Conservation (phyloP, 768 basidiomycete species). For the Serendipita vermifera region DNA sequence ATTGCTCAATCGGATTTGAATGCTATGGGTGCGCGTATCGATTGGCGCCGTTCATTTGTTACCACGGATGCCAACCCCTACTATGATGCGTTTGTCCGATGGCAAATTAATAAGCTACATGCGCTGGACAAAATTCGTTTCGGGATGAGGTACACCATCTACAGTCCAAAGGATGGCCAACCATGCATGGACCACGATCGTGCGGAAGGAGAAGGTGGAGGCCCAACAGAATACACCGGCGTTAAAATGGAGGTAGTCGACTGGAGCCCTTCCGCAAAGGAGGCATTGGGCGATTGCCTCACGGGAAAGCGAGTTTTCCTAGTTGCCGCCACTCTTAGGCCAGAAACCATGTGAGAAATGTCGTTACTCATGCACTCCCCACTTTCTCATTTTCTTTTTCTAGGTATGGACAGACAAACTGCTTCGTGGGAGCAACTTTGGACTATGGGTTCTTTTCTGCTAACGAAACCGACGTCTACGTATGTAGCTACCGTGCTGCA, state of each 20-base stretch:
- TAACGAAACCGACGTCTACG: slow-evolving; percentile 74
- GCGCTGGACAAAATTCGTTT: slow-evolving; percentile 88
- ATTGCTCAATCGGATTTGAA: slow-evolving; percentile 67
- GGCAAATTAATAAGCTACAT: slow-evolving; percentile 93
- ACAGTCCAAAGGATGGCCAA: slow-evolving; percentile 96
- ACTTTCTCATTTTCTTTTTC: slow-evolving; percentile 2
- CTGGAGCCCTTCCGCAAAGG: slow-evolving; percentile 62
- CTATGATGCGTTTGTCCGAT: slow-evolving; percentile 92
- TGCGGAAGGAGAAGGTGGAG: slow-evolving; percentile 82
- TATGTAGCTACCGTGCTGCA: slow-evolving; percentile 79
- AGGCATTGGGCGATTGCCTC: slow-evolving; percentile 49
- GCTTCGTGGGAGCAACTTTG: slow-evolving; percentile 82
- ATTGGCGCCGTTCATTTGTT: slow-evolving; percentile 91
- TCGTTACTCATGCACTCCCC: background rate
- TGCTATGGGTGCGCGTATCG: slow-evolving; percentile 84
- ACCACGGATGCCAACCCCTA: slow-evolving; percentile 95
- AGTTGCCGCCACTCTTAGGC: slow-evolving; percentile 91
- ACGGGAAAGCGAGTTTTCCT: slow-evolving; percentile 74
- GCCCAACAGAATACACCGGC: slow-evolving; percentile 90
- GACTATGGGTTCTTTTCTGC: slow-evolving; percentile 89
- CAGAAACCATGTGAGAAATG: slow-evolving; percentile 79
- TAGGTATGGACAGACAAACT: slow-evolving; percentile 97
- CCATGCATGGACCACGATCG: slow-evolving; percentile 99
- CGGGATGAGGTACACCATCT: slow-evolving; percentile 95
- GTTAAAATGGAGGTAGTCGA: slow-evolving; percentile 88